Evolutionary conservation across 164 flowering plant species (phyloP).

Genomic region (Piper longum): DNA sequence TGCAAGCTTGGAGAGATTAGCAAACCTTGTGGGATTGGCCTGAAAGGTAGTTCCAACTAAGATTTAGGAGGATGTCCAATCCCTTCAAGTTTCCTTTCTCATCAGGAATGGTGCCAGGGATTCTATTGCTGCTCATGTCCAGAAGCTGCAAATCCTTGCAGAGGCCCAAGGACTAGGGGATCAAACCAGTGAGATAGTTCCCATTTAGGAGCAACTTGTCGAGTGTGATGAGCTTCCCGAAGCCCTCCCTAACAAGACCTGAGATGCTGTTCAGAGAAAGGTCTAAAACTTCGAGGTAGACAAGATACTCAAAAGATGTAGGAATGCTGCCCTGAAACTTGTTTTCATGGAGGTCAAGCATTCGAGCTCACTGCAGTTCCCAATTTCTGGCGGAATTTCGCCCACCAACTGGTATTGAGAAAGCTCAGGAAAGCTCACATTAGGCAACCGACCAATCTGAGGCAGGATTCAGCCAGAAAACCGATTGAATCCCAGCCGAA

Average conservation of each 20-base stretch:
- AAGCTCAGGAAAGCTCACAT: constrained; percentile 42
- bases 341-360: constrained; percentile 44
- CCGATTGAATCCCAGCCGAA: constrained; percentile 36
- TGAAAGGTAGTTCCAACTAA: constrained; percentile 38
- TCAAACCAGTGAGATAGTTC: constrained; percentile 30
- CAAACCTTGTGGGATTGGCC: constrained; percentile 39
- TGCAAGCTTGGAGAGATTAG: constrained; percentile 40
- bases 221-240: constrained; percentile 35
- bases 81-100: constrained; percentile 36
- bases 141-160: constrained; percentile 40
- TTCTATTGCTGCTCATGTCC: constrained; percentile 40
- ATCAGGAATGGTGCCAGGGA: constrained; percentile 34
- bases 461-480: constrained; percentile 39
- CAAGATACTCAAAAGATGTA: constrained; percentile 21
- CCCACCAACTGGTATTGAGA: constrained; percentile 38
- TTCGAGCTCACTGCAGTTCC: constrained; percentile 37
- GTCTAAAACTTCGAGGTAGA: constrained; percentile 34
- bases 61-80: constrained; percentile 38
- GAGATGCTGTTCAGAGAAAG: constrained; percentile 35
- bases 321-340: constrained; percentile 38
- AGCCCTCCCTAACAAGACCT: constrained; percentile 29
- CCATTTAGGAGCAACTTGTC: constrained; percentile 36
- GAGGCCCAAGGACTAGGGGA: constrained; percentile 37
- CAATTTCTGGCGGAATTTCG: constrained; percentile 34
- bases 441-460: constrained; percentile 26